phyloP scores from a whole-genome alignment of 1,284 basidiomycete genomes.

The Melampsora americana region DNA sequence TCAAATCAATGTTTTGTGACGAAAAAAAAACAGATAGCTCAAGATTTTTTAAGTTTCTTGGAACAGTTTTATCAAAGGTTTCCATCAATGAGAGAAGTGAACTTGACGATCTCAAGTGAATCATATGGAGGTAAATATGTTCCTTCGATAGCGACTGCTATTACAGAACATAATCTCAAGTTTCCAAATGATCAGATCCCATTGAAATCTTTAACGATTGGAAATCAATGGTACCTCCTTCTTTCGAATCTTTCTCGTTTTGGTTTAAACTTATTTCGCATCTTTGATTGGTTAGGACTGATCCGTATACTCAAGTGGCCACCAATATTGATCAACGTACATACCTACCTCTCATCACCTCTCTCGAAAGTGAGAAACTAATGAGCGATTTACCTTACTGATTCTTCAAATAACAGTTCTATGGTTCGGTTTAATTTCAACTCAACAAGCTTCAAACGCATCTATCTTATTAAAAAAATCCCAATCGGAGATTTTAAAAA shows the following conservation, averaged over 20 bases:
- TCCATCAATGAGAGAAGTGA: neutral
- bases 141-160: constrained; percentile 7
- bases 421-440: constrained; percentile 11
- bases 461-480: neutral
- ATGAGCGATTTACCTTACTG: neutral
- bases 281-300: neutral
- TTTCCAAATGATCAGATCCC: neutral
- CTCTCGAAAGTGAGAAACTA: neutral
- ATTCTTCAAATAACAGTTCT: neutral
- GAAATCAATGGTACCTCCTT: constrained; percentile 17
- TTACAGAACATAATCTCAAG: constrained; percentile 9
- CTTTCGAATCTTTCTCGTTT: neutral
- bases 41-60: constrained; percentile 15
- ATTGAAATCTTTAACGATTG: neutral
- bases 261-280: neutral
- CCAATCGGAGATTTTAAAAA: neutral
- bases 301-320: constrained; percentile 1
- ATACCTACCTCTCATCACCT: neutral
- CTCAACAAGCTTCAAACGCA: neutral
- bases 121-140: constrained; percentile 19
- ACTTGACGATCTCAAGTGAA: constrained; percentile 11
- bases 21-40: neutral
- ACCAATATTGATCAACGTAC: neutral
- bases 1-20: neutral
- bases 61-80: constrained; percentile 1